These are phyloP conservation scores for Paralagenidium karlingii DNA, from an alignment of 352 stramenopile genomes.

Conservation along the genomic window DNA sequence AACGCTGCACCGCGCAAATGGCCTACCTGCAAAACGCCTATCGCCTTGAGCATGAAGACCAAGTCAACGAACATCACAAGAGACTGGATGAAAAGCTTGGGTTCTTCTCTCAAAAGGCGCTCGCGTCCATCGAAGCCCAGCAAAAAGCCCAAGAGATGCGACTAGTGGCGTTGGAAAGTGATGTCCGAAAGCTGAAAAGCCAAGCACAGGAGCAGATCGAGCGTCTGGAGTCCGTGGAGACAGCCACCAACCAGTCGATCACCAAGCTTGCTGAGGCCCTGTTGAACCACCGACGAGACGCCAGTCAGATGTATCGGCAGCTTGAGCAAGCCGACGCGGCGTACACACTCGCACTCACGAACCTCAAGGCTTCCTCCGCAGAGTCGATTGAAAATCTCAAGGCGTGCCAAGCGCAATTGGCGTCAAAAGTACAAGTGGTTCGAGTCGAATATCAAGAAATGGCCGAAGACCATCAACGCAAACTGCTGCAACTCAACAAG, in stretches of 20 bases:
- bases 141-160: conserved; percentile 11
- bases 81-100: conserved; percentile 19
- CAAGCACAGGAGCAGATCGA: conserved; percentile 9
- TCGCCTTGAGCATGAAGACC: conserved; percentile 9
- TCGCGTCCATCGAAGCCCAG: conserved; percentile 8
- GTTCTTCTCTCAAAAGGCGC: conserved; percentile 14
- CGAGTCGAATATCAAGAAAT: conserved; percentile 24
- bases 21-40: conserved; percentile 18
- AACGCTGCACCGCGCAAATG: conserved; percentile 17
- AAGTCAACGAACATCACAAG: conserved; percentile 12
- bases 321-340: conserved; percentile 15
- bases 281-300: conserved; percentile 8
- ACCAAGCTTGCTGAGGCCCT: conserved; percentile 1
- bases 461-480: conserved; percentile 10
- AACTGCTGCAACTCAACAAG: conserved; percentile 18
- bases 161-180: conserved; percentile 4
- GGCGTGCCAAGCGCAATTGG: conserved; percentile 15
- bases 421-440: conserved; percentile 27
- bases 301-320: conserved; percentile 8
- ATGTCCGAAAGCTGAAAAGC: conserved; percentile 14
- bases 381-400: conserved; percentile 15
- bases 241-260: conserved; percentile 2
- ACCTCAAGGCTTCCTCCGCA: conserved; percentile 4
- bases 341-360: conserved; percentile 10
- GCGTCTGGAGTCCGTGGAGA: conserved; percentile 13